phyloP scores from a whole-genome alignment of 2,329 filamentous ascomycete genomes.

The Sporothrix pallida region DNA sequence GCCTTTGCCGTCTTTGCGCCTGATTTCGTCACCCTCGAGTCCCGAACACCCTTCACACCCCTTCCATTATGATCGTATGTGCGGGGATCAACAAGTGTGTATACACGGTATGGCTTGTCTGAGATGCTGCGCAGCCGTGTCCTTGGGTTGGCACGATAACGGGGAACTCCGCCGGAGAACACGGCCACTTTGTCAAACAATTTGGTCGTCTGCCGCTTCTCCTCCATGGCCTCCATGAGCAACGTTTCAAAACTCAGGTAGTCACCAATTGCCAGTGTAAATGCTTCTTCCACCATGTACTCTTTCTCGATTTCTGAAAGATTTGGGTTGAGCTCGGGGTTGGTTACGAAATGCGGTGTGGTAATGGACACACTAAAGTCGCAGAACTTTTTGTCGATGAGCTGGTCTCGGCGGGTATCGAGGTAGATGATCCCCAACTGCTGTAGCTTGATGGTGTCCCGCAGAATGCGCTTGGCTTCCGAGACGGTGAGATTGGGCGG shows the following conservation, averaged over 20 bases:
- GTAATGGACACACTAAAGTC: slow-evolving; percentile 4
- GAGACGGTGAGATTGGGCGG: neutral
- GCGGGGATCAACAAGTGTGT: neutral
- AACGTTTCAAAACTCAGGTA: neutral
- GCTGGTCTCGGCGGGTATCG: neutral
- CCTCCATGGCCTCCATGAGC: neutral
- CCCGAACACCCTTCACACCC: no score
- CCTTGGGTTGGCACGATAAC: neutral
- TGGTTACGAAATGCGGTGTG: neutral
- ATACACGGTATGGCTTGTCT: neutral
- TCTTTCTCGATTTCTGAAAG: neutral
- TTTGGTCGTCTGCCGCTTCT: neutral
- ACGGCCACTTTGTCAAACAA: neutral
- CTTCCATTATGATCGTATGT: neutral
- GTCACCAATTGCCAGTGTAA: neutral
- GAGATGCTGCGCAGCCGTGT: neutral
- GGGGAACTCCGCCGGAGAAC: neutral
- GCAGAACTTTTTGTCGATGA: neutral
- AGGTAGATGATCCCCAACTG: neutral
- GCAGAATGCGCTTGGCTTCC: neutral
- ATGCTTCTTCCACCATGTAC: neutral
- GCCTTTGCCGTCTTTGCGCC: no score
- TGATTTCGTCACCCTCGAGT: no score
- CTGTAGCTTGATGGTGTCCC: neutral
- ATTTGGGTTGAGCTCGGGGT: slow-evolving; percentile 21